phyloP scores from a whole-genome alignment of 768 basidiomycete genomes.

The Mycena galopus region DNA sequence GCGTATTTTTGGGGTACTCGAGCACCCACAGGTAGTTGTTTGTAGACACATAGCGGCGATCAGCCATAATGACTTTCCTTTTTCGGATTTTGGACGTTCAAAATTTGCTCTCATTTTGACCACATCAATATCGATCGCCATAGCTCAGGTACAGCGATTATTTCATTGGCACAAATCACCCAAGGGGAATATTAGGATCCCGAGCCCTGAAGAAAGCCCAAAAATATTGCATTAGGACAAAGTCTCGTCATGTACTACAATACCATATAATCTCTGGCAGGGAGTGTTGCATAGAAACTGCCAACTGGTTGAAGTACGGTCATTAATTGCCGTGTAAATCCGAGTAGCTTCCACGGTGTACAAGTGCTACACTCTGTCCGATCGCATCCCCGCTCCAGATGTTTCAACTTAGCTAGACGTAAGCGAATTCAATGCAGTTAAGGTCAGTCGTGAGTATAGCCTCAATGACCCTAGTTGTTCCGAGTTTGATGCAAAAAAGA shows the following conservation, averaged over 20 bases:
- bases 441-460: too few relatives aligned
- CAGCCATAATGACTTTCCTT: background rate
- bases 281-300: background rate
- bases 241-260: background rate
- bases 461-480: too few relatives aligned
- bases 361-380: background rate
- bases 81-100: background rate
- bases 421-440: too few relatives aligned
- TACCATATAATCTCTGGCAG: background rate
- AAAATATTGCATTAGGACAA: too few relatives aligned
- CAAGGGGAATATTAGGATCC: too few relatives aligned
- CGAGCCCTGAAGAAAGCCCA: too few relatives aligned
- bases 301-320: background rate
- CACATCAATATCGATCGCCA: background rate
- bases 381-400: too few relatives aligned
- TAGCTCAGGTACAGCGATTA: too few relatives aligned
- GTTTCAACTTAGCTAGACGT: too few relatives aligned
- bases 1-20: background rate
- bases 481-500: background rate
- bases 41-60: background rate
- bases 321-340: background rate
- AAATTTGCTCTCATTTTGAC: background rate
- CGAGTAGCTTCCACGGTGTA: background rate
- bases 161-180: too few relatives aligned
- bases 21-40: background rate